These are phyloP conservation scores for Pythium phragmiticola DNA, from an alignment of 352 stramenopile species.

Conservation along the genomic window DNA sequence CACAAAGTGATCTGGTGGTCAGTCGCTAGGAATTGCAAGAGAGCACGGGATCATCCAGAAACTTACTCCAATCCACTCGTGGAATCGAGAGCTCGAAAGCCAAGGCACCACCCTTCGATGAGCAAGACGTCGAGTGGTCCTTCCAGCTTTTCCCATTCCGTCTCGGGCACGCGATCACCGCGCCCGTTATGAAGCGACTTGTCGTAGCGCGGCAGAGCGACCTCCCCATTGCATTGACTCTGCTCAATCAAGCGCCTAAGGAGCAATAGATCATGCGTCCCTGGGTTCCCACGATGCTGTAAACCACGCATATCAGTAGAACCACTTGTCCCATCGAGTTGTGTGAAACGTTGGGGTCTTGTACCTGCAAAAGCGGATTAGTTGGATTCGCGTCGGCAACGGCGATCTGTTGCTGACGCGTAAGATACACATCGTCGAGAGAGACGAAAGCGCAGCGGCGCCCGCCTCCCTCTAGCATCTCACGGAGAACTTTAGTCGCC, in stretches of 20 bases:
- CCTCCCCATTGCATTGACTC: slow-evolving; percentile 43
- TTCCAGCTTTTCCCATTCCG: slow-evolving; percentile 62
- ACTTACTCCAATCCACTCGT: slow-evolving; percentile 26
- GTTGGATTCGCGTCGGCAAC: slow-evolving; percentile 53
- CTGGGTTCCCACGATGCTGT: slow-evolving; percentile 79
- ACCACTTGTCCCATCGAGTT: too few relatives aligned
- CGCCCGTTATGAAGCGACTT: slow-evolving; percentile 75
- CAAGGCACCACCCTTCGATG: slow-evolving; percentile 86
- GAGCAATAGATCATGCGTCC: slow-evolving; percentile 77
- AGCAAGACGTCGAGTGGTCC: slow-evolving; percentile 78
- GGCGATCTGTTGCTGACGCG: slow-evolving; percentile 55
- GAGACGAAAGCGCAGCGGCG: slow-evolving; percentile 75
- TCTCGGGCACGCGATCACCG: slow-evolving; percentile 60
- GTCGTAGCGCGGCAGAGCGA: slow-evolving; percentile 74
- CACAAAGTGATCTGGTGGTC: neutral
- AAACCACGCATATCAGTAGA: neutral
- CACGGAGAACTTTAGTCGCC: slow-evolving; percentile 63
- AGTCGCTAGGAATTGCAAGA: neutral
- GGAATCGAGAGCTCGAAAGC: slow-evolving; percentile 57
- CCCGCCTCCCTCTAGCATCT: slow-evolving; percentile 49
- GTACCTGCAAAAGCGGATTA: slow-evolving; percentile 81
- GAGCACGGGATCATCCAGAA: neutral
- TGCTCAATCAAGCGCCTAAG: slow-evolving; percentile 57
- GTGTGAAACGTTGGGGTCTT: neutral
- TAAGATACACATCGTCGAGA: slow-evolving; percentile 84